Evolutionary conservation across 208 protist genomes (phyloP), one percentile per base, ranked within the genome.

Genomic region (Leishmania arabica): DNA sequence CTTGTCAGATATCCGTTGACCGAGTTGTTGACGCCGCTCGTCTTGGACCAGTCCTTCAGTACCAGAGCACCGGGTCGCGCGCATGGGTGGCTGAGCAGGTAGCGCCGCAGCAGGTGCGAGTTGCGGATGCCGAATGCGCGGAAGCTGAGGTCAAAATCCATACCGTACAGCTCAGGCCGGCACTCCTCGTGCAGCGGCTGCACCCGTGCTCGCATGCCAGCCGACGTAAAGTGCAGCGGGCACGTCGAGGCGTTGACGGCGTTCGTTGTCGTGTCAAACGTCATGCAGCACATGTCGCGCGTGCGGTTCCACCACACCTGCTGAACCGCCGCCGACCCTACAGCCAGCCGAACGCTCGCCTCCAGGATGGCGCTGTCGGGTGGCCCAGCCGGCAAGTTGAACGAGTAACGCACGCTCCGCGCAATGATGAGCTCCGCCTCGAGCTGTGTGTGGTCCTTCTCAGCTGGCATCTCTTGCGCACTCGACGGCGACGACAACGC

Each of bases 31-130:
- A 98, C 91, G 27, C 93, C 91, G 68, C 88, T 93, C 24, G 87
- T 94, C 83, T 98, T 98, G 45, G 91, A 96, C 95, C 95, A 98
- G 74, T 97, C 93, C 87, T 98, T 98, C 75, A 98, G 82, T 53
- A 97, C 94, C 64, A 96, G 85, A 49, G 94, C 93, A 17, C 93
- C 95, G 1, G 93, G 92, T 17, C 95, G 89, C 56, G 91, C 92
- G 70, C 93, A 96, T 17, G 94, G 94, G 83, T 97, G 93, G 75
- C 83, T 88, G 62, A 89, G 78, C 74, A 97, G 89, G 78, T 97
- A 98, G 27, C 89, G 89, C 9, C 90, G 91, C 73, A 98, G 85
- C 27, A 97, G 84, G 42, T 93, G 88, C 13, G 92, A 96, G 86
- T 98, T 98, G 79, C 94, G 95, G 69, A 98, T 94, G 21, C 95